Conservation (phyloP, 2,329 filamentous ascomycete genomes). For the Aspergillus calidoustus region DNA sequence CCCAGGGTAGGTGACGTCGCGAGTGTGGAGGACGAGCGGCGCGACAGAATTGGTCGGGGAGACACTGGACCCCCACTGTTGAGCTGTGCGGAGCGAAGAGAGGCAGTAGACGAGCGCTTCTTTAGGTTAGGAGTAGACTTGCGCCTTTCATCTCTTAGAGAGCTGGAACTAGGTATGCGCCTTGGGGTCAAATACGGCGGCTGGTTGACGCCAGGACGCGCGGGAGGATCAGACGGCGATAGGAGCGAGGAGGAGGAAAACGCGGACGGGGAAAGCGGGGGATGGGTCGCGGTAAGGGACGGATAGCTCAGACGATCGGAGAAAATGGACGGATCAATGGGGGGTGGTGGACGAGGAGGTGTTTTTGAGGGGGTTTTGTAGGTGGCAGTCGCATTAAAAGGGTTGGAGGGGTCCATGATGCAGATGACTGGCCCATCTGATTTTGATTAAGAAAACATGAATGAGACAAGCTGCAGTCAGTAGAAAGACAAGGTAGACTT, state of each 20-base stretch:
- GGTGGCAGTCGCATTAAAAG: conserved; percentile 27
- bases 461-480: conserved; percentile 1
- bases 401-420: conserved; percentile 39
- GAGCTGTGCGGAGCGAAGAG: conserved; percentile 41
- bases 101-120: conserved; percentile 44
- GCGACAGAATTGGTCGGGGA: conserved; percentile 37
- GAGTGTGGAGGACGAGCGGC: conserved; percentile 40
- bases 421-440: conserved; percentile 26
- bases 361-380: conserved; percentile 22
- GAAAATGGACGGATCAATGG: conserved; percentile 25
- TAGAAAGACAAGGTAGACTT: not conserved
- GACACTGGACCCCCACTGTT: conserved; percentile 33
- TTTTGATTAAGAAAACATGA: not conserved
- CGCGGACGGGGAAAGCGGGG: conserved; percentile 32
- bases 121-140: conserved; percentile 42
- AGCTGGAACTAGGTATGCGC: conserved; percentile 41
- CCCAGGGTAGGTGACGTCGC: conserved; percentile 31
- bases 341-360: conserved; percentile 18
- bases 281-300: conserved; percentile 31
- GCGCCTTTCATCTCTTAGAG: conserved; percentile 43
- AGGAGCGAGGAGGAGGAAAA: conserved; percentile 29
- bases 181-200: conserved; percentile 29
- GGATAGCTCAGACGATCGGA: conserved; percentile 34
- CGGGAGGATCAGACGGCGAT: conserved; percentile 29
- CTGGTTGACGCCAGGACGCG: conserved; percentile 26